Percentiles rank a stretch among this genome's conserved stretches.
Evolutionary conservation across 2,329 filamentous ascomycete genomes (phyloP).

Genomic region (Diaporthe eres): DNA sequence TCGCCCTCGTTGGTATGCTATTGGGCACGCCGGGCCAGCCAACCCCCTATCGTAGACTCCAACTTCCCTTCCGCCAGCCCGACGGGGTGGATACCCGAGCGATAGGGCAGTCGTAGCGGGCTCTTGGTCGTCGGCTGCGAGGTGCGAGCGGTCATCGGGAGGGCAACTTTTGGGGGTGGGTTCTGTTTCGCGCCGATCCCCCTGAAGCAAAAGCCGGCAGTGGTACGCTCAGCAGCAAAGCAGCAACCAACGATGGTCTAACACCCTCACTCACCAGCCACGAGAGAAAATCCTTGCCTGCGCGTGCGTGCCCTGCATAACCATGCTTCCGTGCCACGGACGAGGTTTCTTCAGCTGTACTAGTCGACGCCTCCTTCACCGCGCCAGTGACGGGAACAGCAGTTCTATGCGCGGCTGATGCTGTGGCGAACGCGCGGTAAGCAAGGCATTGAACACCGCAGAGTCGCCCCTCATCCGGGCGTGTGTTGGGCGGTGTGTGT

Average conservation of each 20-base stretch:
- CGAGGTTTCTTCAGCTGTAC: slow-evolving; percentile 4
- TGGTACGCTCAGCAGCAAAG: background rate
- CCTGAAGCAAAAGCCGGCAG: slow-evolving; percentile 17
- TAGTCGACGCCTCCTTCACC: slow-evolving; percentile 16
- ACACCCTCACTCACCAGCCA: background rate
- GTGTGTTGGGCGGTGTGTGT: slow-evolving; percentile 4
- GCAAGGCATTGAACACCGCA: background rate
- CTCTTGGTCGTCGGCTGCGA: slow-evolving; percentile 25
- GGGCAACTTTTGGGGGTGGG: background rate
- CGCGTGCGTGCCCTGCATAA: background rate
- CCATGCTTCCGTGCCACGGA: background rate
- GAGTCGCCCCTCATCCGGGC: slow-evolving; percentile 1
- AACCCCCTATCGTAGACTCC: background rate
- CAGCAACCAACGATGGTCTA: background rate
- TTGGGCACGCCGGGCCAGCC: background rate
- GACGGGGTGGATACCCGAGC: slow-evolving; percentile 11
- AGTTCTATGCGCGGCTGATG: slow-evolving; percentile 27
- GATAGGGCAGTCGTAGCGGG: background rate
- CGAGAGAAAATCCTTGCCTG: background rate
- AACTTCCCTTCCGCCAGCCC: slow-evolving; percentile 16
- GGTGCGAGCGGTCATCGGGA: slow-evolving; percentile 3
- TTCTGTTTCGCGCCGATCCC: slow-evolving; percentile 11
- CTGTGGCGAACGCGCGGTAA: slow-evolving; percentile 8
- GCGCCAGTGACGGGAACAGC: slow-evolving; percentile 15
- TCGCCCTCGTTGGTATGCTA: background rate